These are phyloP conservation scores for Kodamaea lidongshanica DNA, from an alignment of 805 yeast genomes.

Conservation along the genomic window DNA sequence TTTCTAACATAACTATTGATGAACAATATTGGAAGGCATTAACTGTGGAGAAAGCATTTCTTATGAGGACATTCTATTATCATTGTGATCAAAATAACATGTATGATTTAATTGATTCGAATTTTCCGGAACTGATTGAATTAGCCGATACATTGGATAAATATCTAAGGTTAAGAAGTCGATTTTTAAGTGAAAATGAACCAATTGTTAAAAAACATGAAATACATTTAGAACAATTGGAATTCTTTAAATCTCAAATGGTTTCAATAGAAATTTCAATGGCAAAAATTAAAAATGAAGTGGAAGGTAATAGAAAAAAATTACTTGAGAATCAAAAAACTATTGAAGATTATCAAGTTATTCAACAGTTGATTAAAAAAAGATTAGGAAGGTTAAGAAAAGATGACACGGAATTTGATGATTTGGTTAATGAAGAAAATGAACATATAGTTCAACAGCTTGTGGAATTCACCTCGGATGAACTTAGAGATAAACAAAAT, in stretches of 20 bases:
- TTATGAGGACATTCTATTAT: constrained; percentile 60
- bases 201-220: constrained; percentile 17
- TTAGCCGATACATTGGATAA: constrained; percentile 54
- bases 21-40: constrained; percentile 62
- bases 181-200: constrained; percentile 18
- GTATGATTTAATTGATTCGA: constrained; percentile 52
- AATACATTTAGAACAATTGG: constrained; percentile 11
- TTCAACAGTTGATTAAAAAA: constrained; percentile 10
- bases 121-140: constrained; percentile 73
- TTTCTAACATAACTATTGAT: constrained; percentile 54
- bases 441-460: constrained; percentile 11
- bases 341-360: constrained; percentile 12
- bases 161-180: constrained; percentile 47
- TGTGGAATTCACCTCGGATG: constrained; percentile 9
- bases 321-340: constrained; percentile 7
- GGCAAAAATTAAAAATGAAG: constrained; percentile 16
- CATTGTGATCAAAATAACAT: constrained; percentile 54
- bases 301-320: constrained; percentile 12
- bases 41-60: constrained; percentile 68
- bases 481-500: constrained; percentile 9
- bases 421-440: constrained; percentile 12
- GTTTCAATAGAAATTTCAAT: constrained; percentile 15
- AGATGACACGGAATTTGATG: constrained; percentile 16
- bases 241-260: constrained; percentile 12
- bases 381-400: constrained; percentile 12